Conservation (phyloP, 108 stramenopile genomes). For the Nitzschia putrida region DNA sequence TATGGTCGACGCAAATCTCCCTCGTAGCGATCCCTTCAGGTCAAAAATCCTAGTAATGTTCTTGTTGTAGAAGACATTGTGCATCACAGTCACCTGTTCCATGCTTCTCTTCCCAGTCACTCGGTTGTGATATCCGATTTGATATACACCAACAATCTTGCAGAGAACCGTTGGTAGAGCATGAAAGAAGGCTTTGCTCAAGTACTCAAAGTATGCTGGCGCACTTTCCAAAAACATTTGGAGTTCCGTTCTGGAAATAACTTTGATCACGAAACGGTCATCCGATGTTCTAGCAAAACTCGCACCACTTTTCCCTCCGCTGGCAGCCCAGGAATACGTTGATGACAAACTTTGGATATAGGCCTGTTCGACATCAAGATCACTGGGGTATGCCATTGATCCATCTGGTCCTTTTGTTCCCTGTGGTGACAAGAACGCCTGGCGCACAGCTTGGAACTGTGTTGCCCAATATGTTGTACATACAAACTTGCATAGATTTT, state of each 20-base stretch:
- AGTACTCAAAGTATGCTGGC: constrained; percentile 96
- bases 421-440: constrained; percentile 69
- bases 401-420: constrained; percentile 19
- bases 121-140: constrained; percentile 93
- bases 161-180: constrained; percentile 90
- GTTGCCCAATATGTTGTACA: constrained; percentile 95
- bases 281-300: constrained; percentile 82
- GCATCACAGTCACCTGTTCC: constrained; percentile 96
- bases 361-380: constrained; percentile 69
- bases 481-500: constrained; percentile 89
- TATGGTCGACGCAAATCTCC: constrained; percentile 86
- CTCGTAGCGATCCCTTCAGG: constrained; percentile 92
- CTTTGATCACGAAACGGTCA: constrained; percentile 94
- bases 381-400: constrained; percentile 1
- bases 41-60: constrained; percentile 91
- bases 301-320: constrained; percentile 94
- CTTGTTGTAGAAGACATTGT: constrained; percentile 92
- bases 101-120: constrained; percentile 90
- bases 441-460: constrained; percentile 94
- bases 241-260: constrained; percentile 91
- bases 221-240: constrained; percentile 98
- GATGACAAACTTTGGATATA: constrained; percentile 85
- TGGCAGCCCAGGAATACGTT: constrained; percentile 83
- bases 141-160: constrained; percentile 97
- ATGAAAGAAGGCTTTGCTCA: constrained; percentile 95